Conservation (phyloP, 345 rosid species). For the Eucalyptus cladocalyx region DNA sequence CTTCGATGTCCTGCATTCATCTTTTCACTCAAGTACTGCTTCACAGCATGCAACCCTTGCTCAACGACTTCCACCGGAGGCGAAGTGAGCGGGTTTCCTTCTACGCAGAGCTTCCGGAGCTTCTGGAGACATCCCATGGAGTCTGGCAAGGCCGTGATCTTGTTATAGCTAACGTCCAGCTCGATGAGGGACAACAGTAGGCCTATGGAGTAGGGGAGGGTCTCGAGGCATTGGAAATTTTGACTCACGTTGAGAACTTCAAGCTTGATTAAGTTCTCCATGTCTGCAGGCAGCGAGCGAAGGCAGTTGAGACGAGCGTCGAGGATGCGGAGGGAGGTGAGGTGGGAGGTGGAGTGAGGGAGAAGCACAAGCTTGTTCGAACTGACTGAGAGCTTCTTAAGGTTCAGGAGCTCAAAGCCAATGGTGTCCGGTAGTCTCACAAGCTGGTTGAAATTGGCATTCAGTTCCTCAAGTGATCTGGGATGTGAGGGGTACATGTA, state of each 20-base stretch:
- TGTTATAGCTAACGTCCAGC: slow-evolving; percentile 74
- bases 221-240: slow-evolving; percentile 61
- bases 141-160: slow-evolving; percentile 46
- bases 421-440: slow-evolving; percentile 51
- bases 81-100: slow-evolving; percentile 76
- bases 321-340: slow-evolving; percentile 39
- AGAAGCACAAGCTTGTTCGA: slow-evolving; percentile 64
- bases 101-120: slow-evolving; percentile 50
- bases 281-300: slow-evolving; percentile 54
- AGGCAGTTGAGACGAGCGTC: slow-evolving; percentile 84
- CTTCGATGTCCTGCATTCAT: slow-evolving; percentile 29
- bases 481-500: background rate
- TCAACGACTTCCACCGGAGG: slow-evolving; percentile 67
- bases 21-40: slow-evolving; percentile 53
- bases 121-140: slow-evolving; percentile 69
- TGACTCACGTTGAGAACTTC: slow-evolving; percentile 73
- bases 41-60: slow-evolving; percentile 44
- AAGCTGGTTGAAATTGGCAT: slow-evolving; percentile 87
- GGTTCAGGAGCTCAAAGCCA: slow-evolving; percentile 57
- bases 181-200: slow-evolving; percentile 64
- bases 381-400: slow-evolving; percentile 60
- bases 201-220: slow-evolving; percentile 55
- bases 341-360: slow-evolving; percentile 56
- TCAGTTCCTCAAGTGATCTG: slow-evolving; percentile 76
- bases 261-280: slow-evolving; percentile 64